Evolutionary conservation across 805 yeast species (phyloP), one percentile per base, ranked within the genome.

Genomic region (Candida boleticola): DNA sequence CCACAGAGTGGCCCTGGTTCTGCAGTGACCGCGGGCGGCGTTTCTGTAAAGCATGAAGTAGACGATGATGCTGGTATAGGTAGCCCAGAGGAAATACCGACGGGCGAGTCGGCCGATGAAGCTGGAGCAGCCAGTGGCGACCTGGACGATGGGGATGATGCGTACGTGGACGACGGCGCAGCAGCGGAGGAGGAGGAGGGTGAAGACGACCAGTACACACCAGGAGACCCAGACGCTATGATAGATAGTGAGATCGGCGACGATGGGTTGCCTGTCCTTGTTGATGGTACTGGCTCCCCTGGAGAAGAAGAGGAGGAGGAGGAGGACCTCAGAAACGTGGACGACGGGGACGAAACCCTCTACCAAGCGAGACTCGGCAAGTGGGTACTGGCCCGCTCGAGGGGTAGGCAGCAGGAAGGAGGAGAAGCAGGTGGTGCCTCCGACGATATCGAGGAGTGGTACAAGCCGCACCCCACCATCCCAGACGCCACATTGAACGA

Each of bases 261-360:
- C 16, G 32, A 40, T 1, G 19, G 3, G 4, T 46, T 25, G 10
- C 43, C 37, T 1, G 41, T 39, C n/a, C 39, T 31, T 19, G 37
- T 32, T 14, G 51, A 43, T 9, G 17, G 43, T 38, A 19, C 20
- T 7, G 17, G 14, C 31, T 29, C 11, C 14, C 11, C 5, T 13
- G 5, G 17, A 17, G 31, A 29, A 6, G 31, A 30, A 22, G 36
- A 18, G 14, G 11, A 7, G 10, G 39, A 36, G 5, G 20, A 11
- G 6, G 65, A 61, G n/a, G 68, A 63, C 13, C 56, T 64, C 6
- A 54, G 74, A 26, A 76, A 71, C 49, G 62, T 70, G 20, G 97
- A 90, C 57, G 98, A 90, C 59, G 98, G 98, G 7, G 82, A 87
- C 55, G 92, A 87, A 43, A 43, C 46, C 1, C 62, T 68, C 25